A percentile compares a stretch with the other conserved stretches of the same genome.
Evolutionary conservation across 805 yeast genomes (phyloP).

Genomic region (Metschnikowia amazonensis): DNA sequence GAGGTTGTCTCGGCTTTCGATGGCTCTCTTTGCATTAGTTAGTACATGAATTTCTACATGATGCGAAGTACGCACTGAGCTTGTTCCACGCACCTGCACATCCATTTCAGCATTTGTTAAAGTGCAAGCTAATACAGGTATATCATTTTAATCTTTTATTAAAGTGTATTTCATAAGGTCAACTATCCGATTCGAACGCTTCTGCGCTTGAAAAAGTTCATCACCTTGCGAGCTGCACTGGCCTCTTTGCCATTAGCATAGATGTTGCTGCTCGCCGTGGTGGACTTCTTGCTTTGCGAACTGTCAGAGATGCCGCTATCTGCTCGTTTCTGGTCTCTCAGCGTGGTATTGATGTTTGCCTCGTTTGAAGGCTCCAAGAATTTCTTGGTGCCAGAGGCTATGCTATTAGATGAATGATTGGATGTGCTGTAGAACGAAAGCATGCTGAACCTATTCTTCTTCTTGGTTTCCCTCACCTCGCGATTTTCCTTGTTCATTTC

Average conservation of each 20-base stretch:
- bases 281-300: conserved; percentile 24
- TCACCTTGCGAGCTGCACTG: conserved; percentile 57
- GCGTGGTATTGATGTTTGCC: conserved; percentile 5
- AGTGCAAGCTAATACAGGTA: not conserved
- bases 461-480: conserved; percentile 28
- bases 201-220: conserved; percentile 20
- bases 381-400: conserved; percentile 20
- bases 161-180: not conserved
- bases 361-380: conserved; percentile 24
- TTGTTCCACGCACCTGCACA: not conserved
- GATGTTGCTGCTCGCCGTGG: conserved; percentile 21
- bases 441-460: conserved; percentile 41
- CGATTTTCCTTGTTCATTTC: conserved; percentile 18
- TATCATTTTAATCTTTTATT: not conserved
- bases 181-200: conserved; percentile 17
- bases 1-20: not conserved
- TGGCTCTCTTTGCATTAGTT: conserved; percentile 2
- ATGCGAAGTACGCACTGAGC: not conserved
- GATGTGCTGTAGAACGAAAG: conserved; percentile 41
- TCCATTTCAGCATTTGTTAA: not conserved
- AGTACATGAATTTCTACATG: not conserved
- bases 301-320: conserved; percentile 29
- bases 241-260: conserved; percentile 48
- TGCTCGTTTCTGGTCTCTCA: conserved; percentile 23
- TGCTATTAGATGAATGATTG: conserved; percentile 19